Percentiles rank a stretch among this genome's conserved stretches.
Conservation (phyloP, 371 early-diverging fungal species). For the Lichtheimia corymbifera region DNA sequence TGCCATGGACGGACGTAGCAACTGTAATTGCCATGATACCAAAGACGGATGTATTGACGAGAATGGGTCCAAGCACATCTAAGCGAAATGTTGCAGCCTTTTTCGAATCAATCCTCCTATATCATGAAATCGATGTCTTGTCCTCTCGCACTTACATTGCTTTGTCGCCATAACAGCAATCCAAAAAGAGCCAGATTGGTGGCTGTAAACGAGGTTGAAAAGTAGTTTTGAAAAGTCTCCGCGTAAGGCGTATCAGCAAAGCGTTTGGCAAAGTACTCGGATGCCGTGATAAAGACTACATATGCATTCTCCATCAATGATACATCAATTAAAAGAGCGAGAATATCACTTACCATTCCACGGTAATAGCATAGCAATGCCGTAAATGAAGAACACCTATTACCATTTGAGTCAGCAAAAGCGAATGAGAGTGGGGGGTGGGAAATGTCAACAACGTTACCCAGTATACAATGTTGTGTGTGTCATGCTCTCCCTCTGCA, state of each 20-base stretch:
- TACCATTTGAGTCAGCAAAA: background rate
- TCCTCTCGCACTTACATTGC: constrained; percentile 40
- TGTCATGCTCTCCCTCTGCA: constrained; percentile 19
- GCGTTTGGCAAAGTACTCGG: constrained; percentile 67
- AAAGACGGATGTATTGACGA: constrained; percentile 38
- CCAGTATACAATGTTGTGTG: constrained; percentile 28
- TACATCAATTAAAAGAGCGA: background rate
- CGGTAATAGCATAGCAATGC: constrained; percentile 74
- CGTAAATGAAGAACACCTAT: constrained; percentile 70
- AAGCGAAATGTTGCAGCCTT: constrained; percentile 23
- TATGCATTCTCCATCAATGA: background rate
- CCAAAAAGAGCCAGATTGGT: constrained; percentile 60
- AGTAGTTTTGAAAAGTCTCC: constrained; percentile 76
- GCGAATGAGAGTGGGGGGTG: background rate
- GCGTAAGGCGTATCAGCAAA: constrained; percentile 63
- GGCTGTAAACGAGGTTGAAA: constrained; percentile 66
- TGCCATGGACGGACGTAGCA: constrained; percentile 24
- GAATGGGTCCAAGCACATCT: constrained; percentile 28
- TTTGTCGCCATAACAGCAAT: constrained; percentile 63
- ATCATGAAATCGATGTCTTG: background rate
- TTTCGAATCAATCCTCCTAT: background rate
- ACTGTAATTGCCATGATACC: constrained; percentile 36
- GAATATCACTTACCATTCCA: constrained; percentile 73
- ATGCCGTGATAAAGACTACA: constrained; percentile 75
- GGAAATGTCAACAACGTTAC: constrained; percentile 1